A percentile compares a stretch with the other conserved stretches of the same genome.
Evolutionary conservation across 805 yeast genomes (phyloP).

Genomic region (Cyberlindnera mrakii): DNA sequence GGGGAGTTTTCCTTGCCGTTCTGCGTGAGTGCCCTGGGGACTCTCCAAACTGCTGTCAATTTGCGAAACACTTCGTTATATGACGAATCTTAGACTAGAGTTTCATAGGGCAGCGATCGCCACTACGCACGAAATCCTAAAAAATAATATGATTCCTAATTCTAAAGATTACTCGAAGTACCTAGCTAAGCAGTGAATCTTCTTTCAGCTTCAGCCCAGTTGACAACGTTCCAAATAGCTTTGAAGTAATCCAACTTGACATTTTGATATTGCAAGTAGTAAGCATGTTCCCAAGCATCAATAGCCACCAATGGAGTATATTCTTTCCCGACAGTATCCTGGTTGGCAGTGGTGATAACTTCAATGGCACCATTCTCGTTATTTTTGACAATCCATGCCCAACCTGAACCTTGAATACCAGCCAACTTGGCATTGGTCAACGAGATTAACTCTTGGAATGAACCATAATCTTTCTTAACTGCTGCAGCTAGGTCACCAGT

Average conservation of each 20-base stretch:
- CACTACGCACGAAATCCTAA: too few relatives aligned
- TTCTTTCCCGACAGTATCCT: conserved; percentile 69
- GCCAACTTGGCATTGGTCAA: conserved; percentile 68
- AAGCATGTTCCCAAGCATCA: conserved; percentile 97
- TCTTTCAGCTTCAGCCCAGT: conserved; percentile 86
- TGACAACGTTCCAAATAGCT: conserved; percentile 90
- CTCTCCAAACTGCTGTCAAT: too few relatives aligned
- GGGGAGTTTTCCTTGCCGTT: too few relatives aligned
- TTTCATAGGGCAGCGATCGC: too few relatives aligned
- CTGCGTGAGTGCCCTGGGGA: too few relatives aligned
- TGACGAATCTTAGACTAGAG: too few relatives aligned
- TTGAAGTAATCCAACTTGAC: conserved; percentile 88
- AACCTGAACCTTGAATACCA: conserved; percentile 91
- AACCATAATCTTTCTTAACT: conserved; percentile 61
- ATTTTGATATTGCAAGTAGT: conserved; percentile 88
- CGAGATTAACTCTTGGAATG: conserved; percentile 58
- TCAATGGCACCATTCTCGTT: conserved; percentile 68
- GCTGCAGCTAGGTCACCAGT: conserved; percentile 54
- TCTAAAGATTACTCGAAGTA: neutral
- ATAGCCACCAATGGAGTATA: conserved; percentile 77
- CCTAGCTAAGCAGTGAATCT: conserved; percentile 41
- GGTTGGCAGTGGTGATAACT: conserved; percentile 77
- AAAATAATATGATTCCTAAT: too few relatives aligned
- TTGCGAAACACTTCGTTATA: too few relatives aligned
- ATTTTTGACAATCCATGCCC: conserved; percentile 90